These are phyloP conservation scores for Gossypium laxum DNA, from an alignment of 441 rosid genomes.

Conservation along the genomic window DNA sequence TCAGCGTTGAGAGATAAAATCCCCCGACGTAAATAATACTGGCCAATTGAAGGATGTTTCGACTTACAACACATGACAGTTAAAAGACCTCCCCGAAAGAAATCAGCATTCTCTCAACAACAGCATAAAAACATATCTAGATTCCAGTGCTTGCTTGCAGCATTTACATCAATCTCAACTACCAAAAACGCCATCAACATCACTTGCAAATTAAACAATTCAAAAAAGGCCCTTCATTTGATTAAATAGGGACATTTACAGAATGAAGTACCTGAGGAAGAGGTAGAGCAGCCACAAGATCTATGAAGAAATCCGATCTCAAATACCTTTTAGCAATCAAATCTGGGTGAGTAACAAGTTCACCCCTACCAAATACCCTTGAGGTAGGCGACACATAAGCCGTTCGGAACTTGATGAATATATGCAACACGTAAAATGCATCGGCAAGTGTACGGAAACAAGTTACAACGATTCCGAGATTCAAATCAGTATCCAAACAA, in stretches of 20 bases:
- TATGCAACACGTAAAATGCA: conserved; percentile 49
- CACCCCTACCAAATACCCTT: conserved; percentile 81
- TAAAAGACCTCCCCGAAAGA: too few relatives aligned
- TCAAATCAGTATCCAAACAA: conserved; percentile 54
- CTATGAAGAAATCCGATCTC: conserved; percentile 61
- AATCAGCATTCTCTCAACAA: background rate
- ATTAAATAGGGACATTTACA: background rate
- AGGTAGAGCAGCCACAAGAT: conserved; percentile 69
- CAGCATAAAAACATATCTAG: background rate
- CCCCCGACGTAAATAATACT: too few relatives aligned
- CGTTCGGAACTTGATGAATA: conserved; percentile 61
- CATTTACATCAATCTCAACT: background rate
- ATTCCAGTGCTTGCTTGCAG: background rate
- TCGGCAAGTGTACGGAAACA: conserved; percentile 66
- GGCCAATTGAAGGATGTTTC: too few relatives aligned
- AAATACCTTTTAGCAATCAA: conserved; percentile 56
- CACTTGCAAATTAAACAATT: background rate
- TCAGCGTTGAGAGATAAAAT: too few relatives aligned
- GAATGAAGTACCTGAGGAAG: conserved; percentile 67
- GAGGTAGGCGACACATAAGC: conserved; percentile 72
- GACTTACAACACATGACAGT: too few relatives aligned
- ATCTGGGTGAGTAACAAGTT: conserved; percentile 63
- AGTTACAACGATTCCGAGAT: conserved; percentile 60
- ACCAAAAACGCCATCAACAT: background rate
- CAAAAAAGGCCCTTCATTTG: background rate